Conservation (phyloP, 768 basidiomycete genomes). For the Dendrothele bispora region DNA sequence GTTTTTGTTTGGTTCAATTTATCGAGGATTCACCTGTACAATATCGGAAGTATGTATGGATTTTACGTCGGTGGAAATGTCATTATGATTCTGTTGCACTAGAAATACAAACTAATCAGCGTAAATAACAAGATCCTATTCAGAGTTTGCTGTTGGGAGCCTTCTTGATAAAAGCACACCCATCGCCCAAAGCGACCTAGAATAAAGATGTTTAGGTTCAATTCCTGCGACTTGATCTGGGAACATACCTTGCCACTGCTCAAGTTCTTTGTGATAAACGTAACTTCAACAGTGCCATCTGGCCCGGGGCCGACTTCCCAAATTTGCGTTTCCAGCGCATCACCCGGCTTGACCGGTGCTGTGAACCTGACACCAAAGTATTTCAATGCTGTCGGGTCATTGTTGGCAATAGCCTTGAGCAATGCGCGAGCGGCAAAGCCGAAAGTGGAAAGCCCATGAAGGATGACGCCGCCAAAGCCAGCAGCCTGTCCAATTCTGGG, state of each 20-base stretch:
- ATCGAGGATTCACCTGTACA: too few relatives aligned
- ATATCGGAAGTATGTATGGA: too few relatives aligned
- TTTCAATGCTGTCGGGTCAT: slow-evolving; percentile 60
- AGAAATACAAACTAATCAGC: too few relatives aligned
- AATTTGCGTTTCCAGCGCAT: slow-evolving; percentile 72
- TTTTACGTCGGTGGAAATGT: too few relatives aligned
- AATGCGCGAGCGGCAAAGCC: slow-evolving; percentile 82
- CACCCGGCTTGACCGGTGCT: slow-evolving; percentile 80
- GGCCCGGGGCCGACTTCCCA: slow-evolving; percentile 77
- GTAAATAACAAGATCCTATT: too few relatives aligned
- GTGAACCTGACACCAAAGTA: slow-evolving; percentile 79
- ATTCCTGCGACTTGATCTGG: background rate
- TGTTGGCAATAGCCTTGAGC: slow-evolving; percentile 59
- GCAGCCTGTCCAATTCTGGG: slow-evolving; percentile 67
- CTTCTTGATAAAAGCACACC: slow-evolving; percentile 65
- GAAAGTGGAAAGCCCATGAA: slow-evolving; percentile 81
- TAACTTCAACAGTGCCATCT: slow-evolving; percentile 56
- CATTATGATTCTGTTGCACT: too few relatives aligned
- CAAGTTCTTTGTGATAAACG: slow-evolving; percentile 62
- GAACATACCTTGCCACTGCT: slow-evolving; percentile 54
- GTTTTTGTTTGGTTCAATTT: too few relatives aligned
- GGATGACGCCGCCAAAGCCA: slow-evolving; percentile 83
- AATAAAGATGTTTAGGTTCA: background rate
- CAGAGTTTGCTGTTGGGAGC: slow-evolving; percentile 40
- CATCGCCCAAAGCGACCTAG: slow-evolving; percentile 56